A percentile compares a stretch with the other conserved stretches of the same genome.
Evolutionary conservation across 148 eudicot genomes (phyloP).

Genomic region (Fagopyrum tataricum): DNA sequence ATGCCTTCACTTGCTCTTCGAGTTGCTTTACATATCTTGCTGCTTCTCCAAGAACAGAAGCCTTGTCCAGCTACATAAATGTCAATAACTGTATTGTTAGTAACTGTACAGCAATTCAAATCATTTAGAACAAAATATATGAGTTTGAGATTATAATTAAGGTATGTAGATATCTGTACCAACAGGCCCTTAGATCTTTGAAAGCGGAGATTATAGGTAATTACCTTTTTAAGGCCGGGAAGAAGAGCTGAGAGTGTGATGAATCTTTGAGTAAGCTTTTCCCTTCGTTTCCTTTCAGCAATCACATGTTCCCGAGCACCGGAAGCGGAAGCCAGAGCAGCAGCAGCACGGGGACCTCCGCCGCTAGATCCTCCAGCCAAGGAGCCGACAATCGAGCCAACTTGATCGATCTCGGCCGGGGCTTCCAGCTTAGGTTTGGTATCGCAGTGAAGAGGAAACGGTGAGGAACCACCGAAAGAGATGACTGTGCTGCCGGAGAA

Average conservation of each 20-base stretch:
- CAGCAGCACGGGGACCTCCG: neutral
- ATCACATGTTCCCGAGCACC: conserved; percentile 38
- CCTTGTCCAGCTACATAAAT: conserved; percentile 32
- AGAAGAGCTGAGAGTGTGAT: conserved; percentile 42
- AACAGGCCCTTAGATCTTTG: neutral
- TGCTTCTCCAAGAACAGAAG: conserved; percentile 70
- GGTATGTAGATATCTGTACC: neutral
- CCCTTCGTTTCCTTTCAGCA: conserved; percentile 56
- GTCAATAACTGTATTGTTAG: neutral
- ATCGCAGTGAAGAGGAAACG: neutral
- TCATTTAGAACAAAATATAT: neutral
- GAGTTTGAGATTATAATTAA: neutral
- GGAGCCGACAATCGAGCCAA: neutral
- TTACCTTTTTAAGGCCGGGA: conserved; percentile 40
- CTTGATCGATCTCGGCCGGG: neutral
- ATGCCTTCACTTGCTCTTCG: conserved; percentile 40
- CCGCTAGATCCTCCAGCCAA: neutral
- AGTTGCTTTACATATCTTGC: conserved; percentile 60
- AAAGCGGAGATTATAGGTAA: neutral
- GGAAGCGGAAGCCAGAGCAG: neutral
- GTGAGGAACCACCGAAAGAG: neutral
- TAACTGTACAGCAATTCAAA: neutral
- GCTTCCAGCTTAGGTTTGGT: conserved; percentile 3
- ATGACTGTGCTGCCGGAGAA: conserved; percentile 2
- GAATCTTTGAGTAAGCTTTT: conserved; percentile 43